These are phyloP conservation scores for Mikania micrantha DNA, from an alignment of 129 eudicot species.

Conservation along the genomic window DNA sequence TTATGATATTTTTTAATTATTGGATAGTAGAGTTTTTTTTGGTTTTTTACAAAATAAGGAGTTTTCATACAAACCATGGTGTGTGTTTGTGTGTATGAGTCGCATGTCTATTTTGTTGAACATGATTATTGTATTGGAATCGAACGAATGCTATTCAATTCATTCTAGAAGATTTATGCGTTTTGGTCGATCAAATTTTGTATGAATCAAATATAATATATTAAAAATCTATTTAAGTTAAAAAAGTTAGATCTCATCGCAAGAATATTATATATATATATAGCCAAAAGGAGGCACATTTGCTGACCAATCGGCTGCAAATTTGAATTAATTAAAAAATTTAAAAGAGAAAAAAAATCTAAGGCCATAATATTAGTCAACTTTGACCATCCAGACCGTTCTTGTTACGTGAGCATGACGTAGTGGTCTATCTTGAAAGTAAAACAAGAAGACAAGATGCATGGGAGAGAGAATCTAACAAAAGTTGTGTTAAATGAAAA, in stretches of 20 bases:
- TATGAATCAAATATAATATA: no score
- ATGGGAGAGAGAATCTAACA: no score
- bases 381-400: slow-evolving; percentile 20
- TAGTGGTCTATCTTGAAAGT: background rate
- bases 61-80: no score
- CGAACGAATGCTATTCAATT: no score
- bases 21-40: no score
- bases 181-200: no score
- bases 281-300: slow-evolving; percentile 14
- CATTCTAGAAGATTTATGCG: background rate
- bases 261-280: background rate
- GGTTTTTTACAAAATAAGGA: no score
- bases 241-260: background rate
- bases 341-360: background rate
- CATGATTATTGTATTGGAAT: no score
- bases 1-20: no score
- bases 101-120: no score
- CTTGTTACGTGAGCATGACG: background rate
- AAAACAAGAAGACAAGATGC: background rate
- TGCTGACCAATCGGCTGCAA: slow-evolving; percentile 16
- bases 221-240: background rate
- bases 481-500: background rate
- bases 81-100: no score
- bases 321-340: slow-evolving; percentile 11
- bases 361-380: slow-evolving; percentile 5